Percentiles rank a stretch among this genome's conserved stretches.
These are phyloP conservation scores for Lipomyces japonicus DNA, from an alignment of 805 yeast species.

Conservation along the genomic window DNA sequence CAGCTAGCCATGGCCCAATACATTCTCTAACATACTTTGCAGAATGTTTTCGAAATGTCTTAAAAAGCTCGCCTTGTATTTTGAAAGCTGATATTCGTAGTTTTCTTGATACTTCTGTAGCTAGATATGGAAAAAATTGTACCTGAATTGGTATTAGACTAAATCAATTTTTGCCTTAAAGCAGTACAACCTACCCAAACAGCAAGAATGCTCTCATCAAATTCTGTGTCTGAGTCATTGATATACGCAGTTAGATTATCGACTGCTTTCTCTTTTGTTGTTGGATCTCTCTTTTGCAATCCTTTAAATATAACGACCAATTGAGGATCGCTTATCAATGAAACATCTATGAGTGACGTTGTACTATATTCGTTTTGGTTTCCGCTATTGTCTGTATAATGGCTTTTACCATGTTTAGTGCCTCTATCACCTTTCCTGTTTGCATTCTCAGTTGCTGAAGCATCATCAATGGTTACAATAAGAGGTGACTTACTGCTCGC, in stretches of 20 bases:
- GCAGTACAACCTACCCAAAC: conserved; percentile 45
- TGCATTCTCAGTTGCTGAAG: neutral
- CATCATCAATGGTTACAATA: too few relatives aligned
- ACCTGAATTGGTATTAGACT: neutral
- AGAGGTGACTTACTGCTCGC: too few relatives aligned
- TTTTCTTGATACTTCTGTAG: conserved; percentile 63
- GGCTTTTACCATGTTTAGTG: too few relatives aligned
- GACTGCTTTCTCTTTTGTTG: conserved; percentile 81
- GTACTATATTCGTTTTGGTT: neutral
- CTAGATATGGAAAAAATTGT: conserved; percentile 75
- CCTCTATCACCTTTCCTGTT: neutral
- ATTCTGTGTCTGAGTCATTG: conserved; percentile 32
- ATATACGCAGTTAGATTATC: conserved; percentile 47
- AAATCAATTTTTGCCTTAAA: too few relatives aligned
- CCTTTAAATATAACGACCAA: conserved; percentile 68
- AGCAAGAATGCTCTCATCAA: conserved; percentile 61
- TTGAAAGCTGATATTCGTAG: conserved; percentile 64
- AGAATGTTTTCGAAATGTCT: conserved; percentile 50
- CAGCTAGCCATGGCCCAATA: conserved; percentile 70
- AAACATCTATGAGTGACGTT: conserved; percentile 9
- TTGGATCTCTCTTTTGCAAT: conserved; percentile 70
- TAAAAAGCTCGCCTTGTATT: conserved; percentile 55
- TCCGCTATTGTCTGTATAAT: neutral
- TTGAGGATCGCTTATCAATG: conserved; percentile 40
- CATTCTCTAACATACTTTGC: conserved; percentile 66